Base-by-base conservation (phyloP, 352 stramenopile species). In the Pythium aphanidermatum region DNA sequence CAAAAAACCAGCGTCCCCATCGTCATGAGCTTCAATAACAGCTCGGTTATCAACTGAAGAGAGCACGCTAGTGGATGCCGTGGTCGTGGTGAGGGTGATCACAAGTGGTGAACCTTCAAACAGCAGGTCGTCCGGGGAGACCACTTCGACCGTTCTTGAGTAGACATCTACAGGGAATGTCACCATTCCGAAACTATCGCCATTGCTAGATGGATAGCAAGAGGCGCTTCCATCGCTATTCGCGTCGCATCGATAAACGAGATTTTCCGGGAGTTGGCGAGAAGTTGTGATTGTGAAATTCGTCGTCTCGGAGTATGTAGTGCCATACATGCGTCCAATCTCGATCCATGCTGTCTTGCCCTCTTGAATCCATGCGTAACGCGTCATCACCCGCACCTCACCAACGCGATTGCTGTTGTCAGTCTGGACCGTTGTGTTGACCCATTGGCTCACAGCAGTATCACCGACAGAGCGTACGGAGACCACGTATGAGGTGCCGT, bases 1-100 rank as follows among this genome's bases (percentile, higher is more conserved):
- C 7, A 83, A 48, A 0, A 51, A 19, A 8, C 66, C 63, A 28
- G 63, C 58, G 27, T 78, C 65, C 5, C 54, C 43, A 28, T 74
- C 58, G 42, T 76, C 67, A 21, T 63, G 14, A 5, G 74, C 60
- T 12, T 45, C 17, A 1, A 82, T 51, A 9, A 37, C 46, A 14
- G 52, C 35, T 14, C 40, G 45, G 5, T 51, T 50, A 0, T 48
- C 41, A 2, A 34, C 6, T 17, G 8, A n/a, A 0, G 27, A 51
- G 2, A 77, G 20, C 2, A 31, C 20, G 28, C 58, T 73, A 1
- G 13, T 17, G 3, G 62, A 42, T 16, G 60, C 46, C 13, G 42
- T 40, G 12, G 36, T 29, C 4, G 78, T 28, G 13, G 37, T 30
- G 5, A 82, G 8, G 0, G 37, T 58, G 16, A 78, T 31, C 8